Evolutionary conservation across 805 yeast genomes (phyloP).

Genomic region (Hanseniaspora mollemarum): DNA sequence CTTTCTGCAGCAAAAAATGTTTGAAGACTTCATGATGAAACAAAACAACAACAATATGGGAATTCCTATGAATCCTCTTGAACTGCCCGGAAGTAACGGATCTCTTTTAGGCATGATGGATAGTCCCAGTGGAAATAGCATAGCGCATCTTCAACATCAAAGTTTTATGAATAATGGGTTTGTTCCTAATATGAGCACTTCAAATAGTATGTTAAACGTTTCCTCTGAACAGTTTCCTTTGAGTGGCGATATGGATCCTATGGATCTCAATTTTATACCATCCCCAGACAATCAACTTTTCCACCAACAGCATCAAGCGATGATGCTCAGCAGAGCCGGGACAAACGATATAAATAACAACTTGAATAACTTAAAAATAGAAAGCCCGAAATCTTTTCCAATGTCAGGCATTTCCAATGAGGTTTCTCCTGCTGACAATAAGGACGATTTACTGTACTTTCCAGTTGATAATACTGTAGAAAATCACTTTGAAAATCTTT

Average conservation of each 20-base stretch:
- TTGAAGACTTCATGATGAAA: slow-evolving; percentile 5
- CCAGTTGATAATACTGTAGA: neutral
- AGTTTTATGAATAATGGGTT: neutral
- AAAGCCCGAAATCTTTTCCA: slow-evolving; percentile 3
- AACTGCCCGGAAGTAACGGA: neutral
- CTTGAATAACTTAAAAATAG: neutral
- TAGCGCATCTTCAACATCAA: neutral
- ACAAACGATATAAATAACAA: neutral
- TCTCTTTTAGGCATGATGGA: neutral
- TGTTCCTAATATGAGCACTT: neutral
- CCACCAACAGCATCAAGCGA: neutral
- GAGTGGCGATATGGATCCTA: neutral
- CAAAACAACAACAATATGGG: neutral
- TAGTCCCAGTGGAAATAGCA: neutral
- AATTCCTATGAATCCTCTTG: neutral
- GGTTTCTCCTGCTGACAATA: neutral
- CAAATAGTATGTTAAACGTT: neutral
- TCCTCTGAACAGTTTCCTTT: neutral
- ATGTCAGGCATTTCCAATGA: neutral
- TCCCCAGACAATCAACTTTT: neutral
- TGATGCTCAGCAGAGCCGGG: neutral
- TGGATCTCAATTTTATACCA: neutral
- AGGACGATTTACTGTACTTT: neutral
- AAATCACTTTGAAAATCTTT: neutral
- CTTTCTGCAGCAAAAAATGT: neutral